phyloP scores from a whole-genome alignment of 2,329 filamentous ascomycete genomes.

The Geoglossum cookeanum region DNA sequence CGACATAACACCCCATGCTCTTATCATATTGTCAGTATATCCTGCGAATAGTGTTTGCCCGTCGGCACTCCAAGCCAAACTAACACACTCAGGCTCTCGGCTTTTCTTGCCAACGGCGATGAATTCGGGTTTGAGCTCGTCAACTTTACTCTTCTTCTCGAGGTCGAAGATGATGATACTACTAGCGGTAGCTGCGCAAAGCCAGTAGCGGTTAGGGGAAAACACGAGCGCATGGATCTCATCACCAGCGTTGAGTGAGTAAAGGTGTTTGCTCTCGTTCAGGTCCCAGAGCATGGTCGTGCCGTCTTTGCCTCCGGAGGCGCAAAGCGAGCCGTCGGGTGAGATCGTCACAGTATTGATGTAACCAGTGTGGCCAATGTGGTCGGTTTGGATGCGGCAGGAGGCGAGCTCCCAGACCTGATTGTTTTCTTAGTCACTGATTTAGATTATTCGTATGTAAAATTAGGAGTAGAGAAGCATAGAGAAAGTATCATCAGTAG shows the following conservation, averaged over 20 bases:
- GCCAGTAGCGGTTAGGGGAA: conserved; percentile 99
- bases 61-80: conserved; percentile 92
- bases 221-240: conserved; percentile 99
- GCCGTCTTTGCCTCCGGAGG: conserved; percentile 97
- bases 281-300: conserved; percentile 99
- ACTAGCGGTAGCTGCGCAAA: conserved; percentile 91
- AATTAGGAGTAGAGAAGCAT: neutral
- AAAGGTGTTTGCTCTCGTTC: conserved; percentile 99
- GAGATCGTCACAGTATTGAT: conserved; percentile 99
- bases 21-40: conserved; percentile 99
- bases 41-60: conserved; percentile 98
- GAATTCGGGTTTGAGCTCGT: conserved; percentile 98
- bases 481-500: conserved; percentile 44
- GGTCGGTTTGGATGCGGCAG: conserved; percentile 99
- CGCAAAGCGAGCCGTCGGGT: conserved; percentile 95
- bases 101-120: conserved; percentile 94
- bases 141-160: conserved; percentile 99
- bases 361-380: conserved; percentile 99
- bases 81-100: conserved; percentile 95
- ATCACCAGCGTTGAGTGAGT: conserved; percentile 97
- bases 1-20: conserved; percentile 95
- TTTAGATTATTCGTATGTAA: neutral
- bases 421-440: neutral
- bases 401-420: conserved; percentile 99
- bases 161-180: conserved; percentile 99